Base-by-base conservation (phyloP, 768 basidiomycete species). In the Hygrophoropsis aurantiaca region DNA sequence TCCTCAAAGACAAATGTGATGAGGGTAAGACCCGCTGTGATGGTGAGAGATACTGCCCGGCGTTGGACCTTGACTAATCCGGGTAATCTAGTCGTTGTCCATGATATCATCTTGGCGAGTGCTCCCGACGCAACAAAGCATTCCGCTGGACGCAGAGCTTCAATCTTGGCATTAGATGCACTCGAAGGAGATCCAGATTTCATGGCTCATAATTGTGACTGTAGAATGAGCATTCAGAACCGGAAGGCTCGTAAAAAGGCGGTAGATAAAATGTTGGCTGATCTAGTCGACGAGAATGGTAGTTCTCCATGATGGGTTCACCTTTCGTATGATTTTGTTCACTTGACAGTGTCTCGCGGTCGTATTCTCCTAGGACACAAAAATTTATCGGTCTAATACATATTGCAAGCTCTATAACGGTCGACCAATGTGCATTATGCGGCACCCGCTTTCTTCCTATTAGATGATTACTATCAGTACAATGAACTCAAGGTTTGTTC, bases 171-270 rank as follows among this genome's bases (percentile, higher is more conserved):
- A 10, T 60, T 92, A 50, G 83, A 87, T 58, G 81, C 80, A 15
- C 63, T 92, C 26, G 79, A 86, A 47, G 78, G 77, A 21, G 81
- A 89, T 57, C 65, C 81, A 5, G 73, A 72, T 11, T 82, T 90
- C 46, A 65, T 91, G 59, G 65, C 73, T 5, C 74, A 77, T 39
- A 78, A 73, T 16, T 92, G 89, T 59, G 80, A 87, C 64, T 92
- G 89, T 64, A 72, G 81, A 42, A 59, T 57, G 46, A 58, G 44
- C 25, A 60, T 54, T 20, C 60, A 58, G 47, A 60, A 66, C 16
- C 66, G 64, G 53, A 72, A 67, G 54, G 66, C 62, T 19, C 67
- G 62, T 34, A 68, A 69, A 43, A 75, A 72, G 53, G 72, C 63
- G 3, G 46, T 68, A 11, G 55, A 68, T 33, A 58, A 51, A 43